Base-by-base conservation (phyloP, 2,329 filamentous ascomycete species). In the Coniochaeta hoffmannii region DNA sequence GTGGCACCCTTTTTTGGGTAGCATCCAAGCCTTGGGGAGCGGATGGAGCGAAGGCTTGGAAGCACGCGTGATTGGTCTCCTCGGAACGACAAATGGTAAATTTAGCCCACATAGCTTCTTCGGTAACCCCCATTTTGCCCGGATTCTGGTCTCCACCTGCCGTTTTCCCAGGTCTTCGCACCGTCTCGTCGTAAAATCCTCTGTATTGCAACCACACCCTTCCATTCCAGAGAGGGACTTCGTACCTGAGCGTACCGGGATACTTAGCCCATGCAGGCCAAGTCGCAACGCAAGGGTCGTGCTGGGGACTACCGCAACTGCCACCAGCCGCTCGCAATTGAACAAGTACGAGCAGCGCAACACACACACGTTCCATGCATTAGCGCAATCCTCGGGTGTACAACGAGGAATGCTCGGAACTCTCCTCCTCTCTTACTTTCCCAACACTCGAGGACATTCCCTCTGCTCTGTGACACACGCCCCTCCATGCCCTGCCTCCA, bases 361-460 rank as follows among this genome's bases (percentile, higher is more conserved):
- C 28, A 50, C 49, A 50, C 49, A 51, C 49, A 51, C 49, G 49
- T 51, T 51, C 49, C 49, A 34, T 51, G 49, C 49, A 51, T 51
- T 51, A 51, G 49, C 28, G 49, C 22, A 22, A 22, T 22, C n/a
- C 41, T 22, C 24, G 24, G 22, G 19, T 26, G 41, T 28, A 19
- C 36, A 22, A 41, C 36, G 17, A 41, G 9, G 36, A 41, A 9
- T 22, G n/a, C 4, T 41, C 36, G 36, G 36, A 41, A 36, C 35
- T 36, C 35, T 41, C 36, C 8, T 22, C n/a, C 17, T 22, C 36
- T 41, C 12, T n/a, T n/a, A 19, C 17, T 22, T 41, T 36, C 19
- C 38, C 38, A 24, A 44, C 4, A 32, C 38, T 44, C 38, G 10
- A 24, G 2, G 17, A 3, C 12, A 44, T 26, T 44, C 19, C 24